phyloP scores from a whole-genome alignment of 2,329 filamentous ascomycete species.

The Aspergillus texensis region DNA sequence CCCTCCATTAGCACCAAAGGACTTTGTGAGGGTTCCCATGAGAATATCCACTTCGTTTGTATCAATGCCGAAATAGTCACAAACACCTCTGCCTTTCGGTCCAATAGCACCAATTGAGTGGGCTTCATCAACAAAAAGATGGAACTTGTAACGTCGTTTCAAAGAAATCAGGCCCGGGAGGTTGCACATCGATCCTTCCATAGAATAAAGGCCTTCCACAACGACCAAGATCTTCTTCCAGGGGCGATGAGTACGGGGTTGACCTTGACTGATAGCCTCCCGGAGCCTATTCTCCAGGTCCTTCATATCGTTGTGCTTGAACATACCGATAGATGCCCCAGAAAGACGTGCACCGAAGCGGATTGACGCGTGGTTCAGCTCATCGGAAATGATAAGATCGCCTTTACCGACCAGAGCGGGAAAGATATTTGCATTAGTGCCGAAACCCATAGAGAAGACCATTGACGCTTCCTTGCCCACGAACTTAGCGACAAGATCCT shows the following conservation, averaged over 20 bases:
- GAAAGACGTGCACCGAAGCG: slow-evolving; percentile 92
- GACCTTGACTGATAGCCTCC: slow-evolving; percentile 92
- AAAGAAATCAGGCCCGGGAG: slow-evolving; percentile 84
- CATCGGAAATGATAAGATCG: slow-evolving; percentile 91
- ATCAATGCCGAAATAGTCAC: slow-evolving; percentile 94
- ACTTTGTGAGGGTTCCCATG: slow-evolving; percentile 98
- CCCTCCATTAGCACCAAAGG: slow-evolving; percentile 95
- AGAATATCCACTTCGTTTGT: slow-evolving; percentile 87
- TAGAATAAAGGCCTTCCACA: slow-evolving; percentile 96
- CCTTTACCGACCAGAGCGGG: slow-evolving; percentile 90
- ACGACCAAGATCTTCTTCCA: slow-evolving; percentile 99
- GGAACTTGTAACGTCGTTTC: slow-evolving; percentile 96
- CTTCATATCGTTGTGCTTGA: slow-evolving; percentile 95
- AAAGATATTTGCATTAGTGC: slow-evolving; percentile 92
- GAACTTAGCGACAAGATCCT: slow-evolving; percentile 84
- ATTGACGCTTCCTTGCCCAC: slow-evolving; percentile 93
- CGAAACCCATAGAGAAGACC: slow-evolving; percentile 99
- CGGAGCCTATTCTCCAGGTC: slow-evolving; percentile 84
- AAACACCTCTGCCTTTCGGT: slow-evolving; percentile 85
- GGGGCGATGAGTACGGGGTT: slow-evolving; percentile 95
- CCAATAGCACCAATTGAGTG: slow-evolving; percentile 94
- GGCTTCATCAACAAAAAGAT: slow-evolving; percentile 93
- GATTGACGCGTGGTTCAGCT: slow-evolving; percentile 97
- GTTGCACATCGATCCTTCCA: slow-evolving; percentile 99
- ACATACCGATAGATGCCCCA: slow-evolving; percentile 90